Evolutionary conservation across 83 land plant genomes (phyloP), one percentile per base, ranked within the genome.

Genomic region (Picea abies): DNA sequence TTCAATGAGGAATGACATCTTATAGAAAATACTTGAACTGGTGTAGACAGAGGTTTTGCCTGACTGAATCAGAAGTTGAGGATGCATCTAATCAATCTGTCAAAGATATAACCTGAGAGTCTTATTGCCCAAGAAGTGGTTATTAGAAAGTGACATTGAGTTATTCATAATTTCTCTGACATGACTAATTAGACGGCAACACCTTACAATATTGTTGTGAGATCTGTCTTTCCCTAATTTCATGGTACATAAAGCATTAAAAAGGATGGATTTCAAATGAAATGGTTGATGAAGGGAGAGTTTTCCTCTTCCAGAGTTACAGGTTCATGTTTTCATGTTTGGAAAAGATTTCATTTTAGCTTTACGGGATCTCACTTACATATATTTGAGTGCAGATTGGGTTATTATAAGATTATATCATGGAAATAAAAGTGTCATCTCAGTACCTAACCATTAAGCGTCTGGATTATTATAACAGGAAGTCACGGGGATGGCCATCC

Each of bases 401-500:
- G 25, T 35, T 35, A 37, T 37, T 23, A 73, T 44, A 47, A 9
- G 56, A 73, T 41, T 8, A 19, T 73, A 6, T 73, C 22, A 10
- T 73, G 22, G 9, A 17, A 32, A 12, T 70, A 37, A 16, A 41
- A 17, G 39, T 70, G 56, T 52, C 56, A 52, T 52, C 56, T 52
- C 56, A 52, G 56, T 37, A 16, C 73, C 73, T 35, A 73, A 73
- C 77, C 11, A 2, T 44, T 44, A 73, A 8, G 23, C 10, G 7
- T 44, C 52, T 73, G 58, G 61, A 22, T 22, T 73, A 26, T 76
- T 65, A 20, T 79, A 44, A 37, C 78, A 97, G 99, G 99, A 67
- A 97, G 99, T 86, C 99, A 97, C 84, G 99, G 99, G 22, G 99
- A 97, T 88, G 98, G 99, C 22, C 99, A 97, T 86, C 96, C 96